Evolutionary conservation across 2,329 filamentous ascomycete genomes (phyloP), one percentile per base, ranked within the genome.

Genomic region (Lizonia empirigonia): DNA sequence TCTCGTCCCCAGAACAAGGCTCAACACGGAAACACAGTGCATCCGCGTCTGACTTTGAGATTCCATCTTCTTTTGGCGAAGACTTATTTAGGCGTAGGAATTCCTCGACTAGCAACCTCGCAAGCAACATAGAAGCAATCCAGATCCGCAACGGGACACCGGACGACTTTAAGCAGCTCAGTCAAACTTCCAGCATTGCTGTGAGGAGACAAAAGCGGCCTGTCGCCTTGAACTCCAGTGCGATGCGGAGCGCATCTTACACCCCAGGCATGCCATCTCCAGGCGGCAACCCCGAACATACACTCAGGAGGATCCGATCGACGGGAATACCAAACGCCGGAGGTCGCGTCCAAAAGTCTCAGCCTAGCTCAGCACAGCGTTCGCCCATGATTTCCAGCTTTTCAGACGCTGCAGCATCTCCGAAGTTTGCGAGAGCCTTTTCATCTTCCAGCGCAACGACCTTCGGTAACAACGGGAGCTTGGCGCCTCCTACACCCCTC

Each of bases 401-500:
- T 53, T 69, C 74, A 5, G 76, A 79, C n/a, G 74, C 76, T 49
- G 76, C 76, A 50, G 72, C 73, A n/a, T 78, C 76, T 10, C 76
- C 77, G 10, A 77, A 76, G 42, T 76, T 76, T 40, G 64, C 69
- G 7, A 70, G 76, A 16, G 69, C 76, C 2, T 68, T 71, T 24
- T 73, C 71, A 2, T 63, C 68, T 4, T 73, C 71, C 16, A 73
- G 69, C 33, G 60, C 63, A n/a, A 63, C 67, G 6, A 73, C 70
- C 3, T 55, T 70, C 36, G 67, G 67, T 46, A 55, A 73, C 53
- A 65, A 64, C 22, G 73, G 70, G 20, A 77, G 68, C 57, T 66
- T 80, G 16, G 77, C 77, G 18, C 78, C 78, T 16, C 78, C 77
- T 3, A 80, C 78, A 9, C 78, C 77, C 2, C 56, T 78, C 46